These are phyloP conservation scores for Cyanodermella asteris DNA, from an alignment of 2,329 filamentous ascomycete genomes.

Conservation along the genomic window DNA sequence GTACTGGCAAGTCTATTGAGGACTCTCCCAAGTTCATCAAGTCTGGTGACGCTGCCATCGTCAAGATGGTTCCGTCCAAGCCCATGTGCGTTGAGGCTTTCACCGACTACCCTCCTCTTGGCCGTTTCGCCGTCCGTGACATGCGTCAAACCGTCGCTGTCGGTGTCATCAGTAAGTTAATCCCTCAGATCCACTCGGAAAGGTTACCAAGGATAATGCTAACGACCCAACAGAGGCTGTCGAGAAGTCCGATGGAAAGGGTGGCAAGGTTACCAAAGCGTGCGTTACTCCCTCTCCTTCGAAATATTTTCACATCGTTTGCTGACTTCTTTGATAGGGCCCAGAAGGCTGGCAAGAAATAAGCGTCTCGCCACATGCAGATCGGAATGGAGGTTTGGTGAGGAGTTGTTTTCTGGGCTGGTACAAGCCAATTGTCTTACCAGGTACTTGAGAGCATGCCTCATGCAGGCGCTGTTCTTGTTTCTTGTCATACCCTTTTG, in stretches of 20 bases:
- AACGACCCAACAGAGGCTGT: no score
- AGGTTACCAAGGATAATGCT: no score
- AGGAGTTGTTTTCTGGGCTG: constrained; percentile 7
- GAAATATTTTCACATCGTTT: constrained; percentile 1
- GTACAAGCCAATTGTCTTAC: constrained; percentile 4
- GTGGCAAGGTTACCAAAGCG: constrained; percentile 35
- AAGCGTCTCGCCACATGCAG: constrained; percentile 33
- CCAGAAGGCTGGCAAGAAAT: constrained; percentile 50
- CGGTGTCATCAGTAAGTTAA: constrained; percentile 95
- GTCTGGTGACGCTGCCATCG: constrained; percentile 98
- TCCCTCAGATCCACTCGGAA: no score
- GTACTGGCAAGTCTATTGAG: constrained; percentile 97
- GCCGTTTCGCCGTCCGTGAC: constrained; percentile 99
- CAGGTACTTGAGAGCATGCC: constrained; percentile 8
- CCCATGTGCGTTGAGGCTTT: constrained; percentile 99
- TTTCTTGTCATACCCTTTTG: constrained; percentile 6
- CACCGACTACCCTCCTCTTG: constrained; percentile 98
- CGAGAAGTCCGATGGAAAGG: constrained; percentile 36
- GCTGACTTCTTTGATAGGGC: constrained; percentile 34
- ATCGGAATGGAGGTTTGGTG: constrained; percentile 12
- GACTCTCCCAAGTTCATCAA: constrained; percentile 97
- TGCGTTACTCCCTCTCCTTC: not conserved
- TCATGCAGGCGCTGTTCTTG: constrained; percentile 9
- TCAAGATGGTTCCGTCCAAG: constrained; percentile 99
- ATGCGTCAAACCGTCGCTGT: constrained; percentile 71